A percentile compares a stretch with the other conserved stretches of the same genome.
These are phyloP conservation scores for Coemansia sp. DNA, from an alignment of 192 early-diverging fungal genomes.

Conservation along the genomic window DNA sequence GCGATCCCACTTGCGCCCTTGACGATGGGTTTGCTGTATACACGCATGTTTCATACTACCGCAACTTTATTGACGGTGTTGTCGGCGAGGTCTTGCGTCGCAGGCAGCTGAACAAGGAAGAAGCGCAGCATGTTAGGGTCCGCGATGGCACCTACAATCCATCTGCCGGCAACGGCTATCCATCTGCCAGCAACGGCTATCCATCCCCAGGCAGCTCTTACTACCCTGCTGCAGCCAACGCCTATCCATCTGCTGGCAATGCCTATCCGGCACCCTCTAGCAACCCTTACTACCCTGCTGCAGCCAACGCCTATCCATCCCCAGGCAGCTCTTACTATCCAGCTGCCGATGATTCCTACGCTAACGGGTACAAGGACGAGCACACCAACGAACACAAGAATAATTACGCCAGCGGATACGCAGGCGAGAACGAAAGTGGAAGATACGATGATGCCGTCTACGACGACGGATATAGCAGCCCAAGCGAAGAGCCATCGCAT, in stretches of 20 bases:
- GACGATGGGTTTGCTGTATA: slow-evolving; percentile 45
- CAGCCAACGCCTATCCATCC: no score
- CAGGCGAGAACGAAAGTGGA: not conserved
- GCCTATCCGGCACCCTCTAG: not conserved
- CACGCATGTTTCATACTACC: slow-evolving; percentile 42
- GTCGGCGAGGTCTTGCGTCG: slow-evolving; percentile 7
- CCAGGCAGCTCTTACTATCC: no score
- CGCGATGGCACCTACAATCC: not conserved
- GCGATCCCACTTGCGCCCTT: slow-evolving; percentile 47
- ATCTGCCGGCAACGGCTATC: not conserved
- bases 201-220: not conserved
- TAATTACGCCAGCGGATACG: not conserved
- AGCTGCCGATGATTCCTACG: not conserved
- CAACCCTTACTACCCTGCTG: no score
- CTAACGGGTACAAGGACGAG: not conserved
- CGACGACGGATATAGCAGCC: not conserved
- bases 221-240: not conserved
- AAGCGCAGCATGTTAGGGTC: not conserved
- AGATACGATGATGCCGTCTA: not conserved
- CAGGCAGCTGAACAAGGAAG: not conserved
- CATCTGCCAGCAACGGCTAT: not conserved
- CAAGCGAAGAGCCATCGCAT: not conserved
- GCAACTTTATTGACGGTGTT: slow-evolving; percentile 21
- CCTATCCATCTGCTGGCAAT: not conserved
- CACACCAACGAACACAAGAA: no score